phyloP scores from a whole-genome alignment of 345 rosid species.

The Salix udensis region DNA sequence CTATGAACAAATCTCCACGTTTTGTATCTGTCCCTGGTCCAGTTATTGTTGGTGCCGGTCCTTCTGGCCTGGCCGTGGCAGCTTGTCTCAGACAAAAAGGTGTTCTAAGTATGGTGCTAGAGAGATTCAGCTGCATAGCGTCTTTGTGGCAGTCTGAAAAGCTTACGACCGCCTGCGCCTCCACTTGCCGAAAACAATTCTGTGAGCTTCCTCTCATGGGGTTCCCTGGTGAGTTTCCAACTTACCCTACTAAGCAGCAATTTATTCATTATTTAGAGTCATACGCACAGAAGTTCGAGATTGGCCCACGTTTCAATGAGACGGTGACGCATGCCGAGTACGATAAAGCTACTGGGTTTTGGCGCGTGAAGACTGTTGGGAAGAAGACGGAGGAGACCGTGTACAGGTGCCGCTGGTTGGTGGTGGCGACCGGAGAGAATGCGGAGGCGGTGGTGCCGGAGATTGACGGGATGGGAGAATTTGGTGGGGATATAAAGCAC shows the following conservation, averaged over 20 bases:
- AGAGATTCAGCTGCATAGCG: conserved; percentile 30
- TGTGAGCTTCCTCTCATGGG: conserved; percentile 29
- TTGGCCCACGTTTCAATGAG: conserved; percentile 40
- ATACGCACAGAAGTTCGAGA: conserved; percentile 20
- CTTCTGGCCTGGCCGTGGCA: conserved; percentile 28
- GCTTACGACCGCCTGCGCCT: conserved; percentile 32
- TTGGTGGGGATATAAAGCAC: conserved; percentile 40
- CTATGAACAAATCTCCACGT: conserved; percentile 23
- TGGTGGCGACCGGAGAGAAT: conserved; percentile 55
- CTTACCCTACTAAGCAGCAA: conserved; percentile 25
- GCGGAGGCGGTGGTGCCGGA: conserved; percentile 48
- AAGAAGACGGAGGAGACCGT: conserved; percentile 25
- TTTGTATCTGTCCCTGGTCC: conserved; percentile 32
- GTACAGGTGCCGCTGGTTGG: conserved; percentile 51
- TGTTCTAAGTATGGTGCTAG: conserved; percentile 13
- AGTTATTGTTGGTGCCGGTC: conserved; percentile 29
- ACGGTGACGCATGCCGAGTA: conserved; percentile 37
- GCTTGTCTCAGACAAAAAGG: conserved; percentile 25
- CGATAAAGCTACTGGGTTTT: conserved; percentile 33
- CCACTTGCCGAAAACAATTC: conserved; percentile 33
- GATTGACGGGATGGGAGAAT: conserved; percentile 38
- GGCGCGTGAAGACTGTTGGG: conserved; percentile 40
- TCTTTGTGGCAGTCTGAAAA: conserved; percentile 28
- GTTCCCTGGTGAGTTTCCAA: conserved; percentile 18
- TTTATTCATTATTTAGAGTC: conserved; percentile 20